Evolutionary conservation across 2,329 filamentous ascomycete species (phyloP), one percentile per base, ranked within the genome.

Genomic region (Curvularia verruculosa): DNA sequence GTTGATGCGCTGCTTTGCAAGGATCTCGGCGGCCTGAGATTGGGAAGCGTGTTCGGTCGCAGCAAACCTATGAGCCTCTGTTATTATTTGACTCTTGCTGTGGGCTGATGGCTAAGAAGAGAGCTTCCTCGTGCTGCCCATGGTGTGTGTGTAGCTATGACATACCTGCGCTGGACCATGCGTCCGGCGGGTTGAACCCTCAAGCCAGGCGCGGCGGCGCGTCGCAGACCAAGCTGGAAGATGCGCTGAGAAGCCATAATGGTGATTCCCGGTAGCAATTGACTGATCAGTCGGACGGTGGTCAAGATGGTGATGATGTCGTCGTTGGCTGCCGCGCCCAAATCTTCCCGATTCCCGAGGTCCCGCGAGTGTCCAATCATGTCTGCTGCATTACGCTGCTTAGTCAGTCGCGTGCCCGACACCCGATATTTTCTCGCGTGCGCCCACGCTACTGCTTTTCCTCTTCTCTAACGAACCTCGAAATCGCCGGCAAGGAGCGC

Each of bases 1-100:
- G 72, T 84, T 79, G 54, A 89, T 84, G 71, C 93, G 93, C 83
- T 97, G 93, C 73, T 86, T 82, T 71, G 85, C 88, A 74, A 97
- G 91, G 79, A 96, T 86, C 66, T 84, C 75, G 64, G 84, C 71
- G 63, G 79, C 85, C 60, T 88, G 81, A 51, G 77, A 67, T 51
- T 79, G 76, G 59, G 84, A 81, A 69, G 89, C 68, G 73, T 84
- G 83, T 68, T 85, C 78, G 54, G 87, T 87, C 39, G 85, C 80
- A 69, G 84, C 80, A 69, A 80, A 71, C 66, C 77, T 78, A 60
- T 34, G 43, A 34, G 40, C 15, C 15, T 7, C 65, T 49, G 67
- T 65, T 46, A 56, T 29, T 49, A 36, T 53, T 18, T 36, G 40
- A 57, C 18, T 34, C 46, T 48, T 23, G 43, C 7, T 43, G 47